Percentiles rank a stretch among this genome's conserved stretches.
These are phyloP conservation scores for Aotearoamyces nothofagi DNA, from an alignment of 2,329 filamentous ascomycete species.

Conservation along the genomic window DNA sequence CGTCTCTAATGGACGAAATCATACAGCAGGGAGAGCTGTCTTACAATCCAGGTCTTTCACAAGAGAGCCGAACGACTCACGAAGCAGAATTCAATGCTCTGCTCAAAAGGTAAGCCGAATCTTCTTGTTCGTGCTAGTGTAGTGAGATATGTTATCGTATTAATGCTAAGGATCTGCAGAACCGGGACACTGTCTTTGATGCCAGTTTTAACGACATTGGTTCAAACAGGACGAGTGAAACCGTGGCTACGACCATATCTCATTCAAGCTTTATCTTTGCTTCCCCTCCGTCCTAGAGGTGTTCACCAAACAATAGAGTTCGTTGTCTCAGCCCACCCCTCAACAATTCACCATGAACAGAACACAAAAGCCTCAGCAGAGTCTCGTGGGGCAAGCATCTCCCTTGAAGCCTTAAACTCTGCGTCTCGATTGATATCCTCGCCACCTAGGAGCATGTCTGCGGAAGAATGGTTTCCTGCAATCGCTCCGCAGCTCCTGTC, in stretches of 20 bases:
- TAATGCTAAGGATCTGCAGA: constrained; percentile 11
- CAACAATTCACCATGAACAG: constrained; percentile 6
- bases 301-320: constrained; percentile 57
- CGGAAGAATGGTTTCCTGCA: constrained; percentile 42
- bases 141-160: not conserved
- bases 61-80: constrained; percentile 6
- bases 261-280: constrained; percentile 37
- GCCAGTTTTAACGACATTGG: constrained; percentile 43
- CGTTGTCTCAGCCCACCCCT: constrained; percentile 51
- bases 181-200: constrained; percentile 38
- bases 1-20: constrained; percentile 15
- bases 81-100: constrained; percentile 10
- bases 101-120: constrained; percentile 10
- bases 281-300: constrained; percentile 47
- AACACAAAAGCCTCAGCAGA: constrained; percentile 10
- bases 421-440: constrained; percentile 45
- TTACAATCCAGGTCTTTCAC: constrained; percentile 14
- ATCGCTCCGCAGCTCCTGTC: constrained; percentile 44
- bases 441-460: constrained; percentile 35
- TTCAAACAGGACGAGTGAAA: constrained; percentile 43
- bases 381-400: constrained; percentile 43
- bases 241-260: constrained; percentile 43
- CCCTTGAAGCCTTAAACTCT: constrained; percentile 50
- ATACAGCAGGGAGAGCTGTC: constrained; percentile 14
- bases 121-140: not conserved